Conservation (phyloP, 176 grass and related monocot species). For the Aegilops longissima region DNA sequence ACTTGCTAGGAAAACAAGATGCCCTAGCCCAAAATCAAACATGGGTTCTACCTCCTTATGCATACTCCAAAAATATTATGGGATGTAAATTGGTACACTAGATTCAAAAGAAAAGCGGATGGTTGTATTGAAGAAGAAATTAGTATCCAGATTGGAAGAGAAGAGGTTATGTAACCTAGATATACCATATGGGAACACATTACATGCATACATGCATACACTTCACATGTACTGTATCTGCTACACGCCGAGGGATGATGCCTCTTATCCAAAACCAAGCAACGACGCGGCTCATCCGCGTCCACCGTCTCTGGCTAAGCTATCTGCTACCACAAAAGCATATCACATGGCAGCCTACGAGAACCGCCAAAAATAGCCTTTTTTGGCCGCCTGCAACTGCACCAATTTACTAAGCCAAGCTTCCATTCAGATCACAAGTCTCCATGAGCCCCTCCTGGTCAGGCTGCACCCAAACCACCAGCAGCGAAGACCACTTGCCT, state of each 20-base stretch:
- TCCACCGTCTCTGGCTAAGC: neutral
- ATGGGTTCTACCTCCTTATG: neutral
- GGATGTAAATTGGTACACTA: neutral
- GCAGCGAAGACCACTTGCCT: neutral
- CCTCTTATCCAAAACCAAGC: neutral
- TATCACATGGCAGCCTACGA: neutral
- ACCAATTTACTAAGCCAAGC: neutral
- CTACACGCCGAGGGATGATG: neutral
- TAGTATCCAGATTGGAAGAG: no score
- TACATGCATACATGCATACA: no score
- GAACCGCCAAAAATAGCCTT: neutral
- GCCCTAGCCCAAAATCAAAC: no score
- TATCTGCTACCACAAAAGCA: neutral
- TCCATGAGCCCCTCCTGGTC: conserved; percentile 12
- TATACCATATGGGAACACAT: no score
- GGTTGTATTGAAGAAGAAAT: no score
- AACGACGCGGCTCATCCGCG: neutral
- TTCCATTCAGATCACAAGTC: neutral
- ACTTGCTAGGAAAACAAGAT: no score
- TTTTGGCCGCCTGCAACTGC: neutral
- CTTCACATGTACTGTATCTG: neutral
- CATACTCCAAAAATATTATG: neutral
- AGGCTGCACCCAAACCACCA: neutral
- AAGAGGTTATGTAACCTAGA: no score
- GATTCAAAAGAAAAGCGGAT: no score